These are phyloP conservation scores for Lentinula sp. DNA, from an alignment of 768 basidiomycete species.

Conservation along the genomic window DNA sequence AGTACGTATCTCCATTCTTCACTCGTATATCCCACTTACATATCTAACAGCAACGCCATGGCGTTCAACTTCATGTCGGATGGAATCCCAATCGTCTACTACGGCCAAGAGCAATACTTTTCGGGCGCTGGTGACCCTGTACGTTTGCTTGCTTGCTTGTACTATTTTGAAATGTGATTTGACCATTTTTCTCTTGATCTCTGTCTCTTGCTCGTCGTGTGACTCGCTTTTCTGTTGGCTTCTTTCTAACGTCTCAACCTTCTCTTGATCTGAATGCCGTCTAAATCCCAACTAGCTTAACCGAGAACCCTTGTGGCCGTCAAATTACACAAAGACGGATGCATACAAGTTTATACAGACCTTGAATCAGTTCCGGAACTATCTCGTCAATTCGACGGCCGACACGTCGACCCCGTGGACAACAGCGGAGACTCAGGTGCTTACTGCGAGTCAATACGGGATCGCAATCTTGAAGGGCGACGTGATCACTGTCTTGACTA, in stretches of 20 bases:
- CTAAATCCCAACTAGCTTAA: conserved; percentile 41
- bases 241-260: neutral
- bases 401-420: conserved; percentile 35
- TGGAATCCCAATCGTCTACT: conserved; percentile 81
- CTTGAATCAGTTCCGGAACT: conserved; percentile 67
- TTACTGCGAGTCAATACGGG: conserved; percentile 43
- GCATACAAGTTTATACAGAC: conserved; percentile 52
- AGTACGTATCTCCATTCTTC: conserved; percentile 30
- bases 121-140: conserved; percentile 63
- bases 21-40: neutral
- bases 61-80: conserved; percentile 71
- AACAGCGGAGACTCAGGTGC: conserved; percentile 42
- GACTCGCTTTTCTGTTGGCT: neutral
- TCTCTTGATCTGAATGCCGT: neutral
- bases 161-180: neutral
- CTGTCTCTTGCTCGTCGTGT: neutral
- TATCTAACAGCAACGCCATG: conserved; percentile 57
- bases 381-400: conserved; percentile 45
- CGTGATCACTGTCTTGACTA: conserved; percentile 58
- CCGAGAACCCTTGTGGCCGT: conserved; percentile 72
- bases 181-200: neutral
- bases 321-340: conserved; percentile 53
- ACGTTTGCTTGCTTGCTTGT: conserved; percentile 13
- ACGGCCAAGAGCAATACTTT: conserved; percentile 75
- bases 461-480: conserved; percentile 63